These are phyloP conservation scores for Annona cherimola DNA, from an alignment of 164 flowering plant species.

Conservation along the genomic window DNA sequence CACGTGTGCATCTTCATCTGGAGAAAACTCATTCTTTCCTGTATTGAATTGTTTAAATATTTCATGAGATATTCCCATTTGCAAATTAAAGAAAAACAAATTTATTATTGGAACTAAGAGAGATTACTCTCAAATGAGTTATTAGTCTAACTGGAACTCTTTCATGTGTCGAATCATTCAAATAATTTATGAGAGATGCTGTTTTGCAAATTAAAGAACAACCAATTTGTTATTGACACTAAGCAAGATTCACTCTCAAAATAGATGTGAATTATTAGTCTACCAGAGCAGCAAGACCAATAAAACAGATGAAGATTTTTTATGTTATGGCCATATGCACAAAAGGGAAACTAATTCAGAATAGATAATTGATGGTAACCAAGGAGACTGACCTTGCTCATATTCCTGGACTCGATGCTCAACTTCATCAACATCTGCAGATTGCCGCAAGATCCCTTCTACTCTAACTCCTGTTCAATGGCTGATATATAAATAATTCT, in stretches of 20 bases:
- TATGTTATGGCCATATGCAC: not conserved
- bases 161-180: too few species aligned
- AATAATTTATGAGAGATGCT: too few species aligned
- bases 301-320: not conserved
- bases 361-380: not conserved
- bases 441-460: conserved; percentile 94
- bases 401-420: conserved; percentile 74
- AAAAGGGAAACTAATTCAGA: not conserved
- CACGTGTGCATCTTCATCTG: conserved; percentile 89
- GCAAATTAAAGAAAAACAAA: not conserved
- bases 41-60: conserved; percentile 5
- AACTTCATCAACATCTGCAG: conserved; percentile 96
- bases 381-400: conserved; percentile 64
- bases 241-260: too few species aligned
- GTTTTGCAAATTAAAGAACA: too few species aligned
- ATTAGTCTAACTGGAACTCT: not conserved
- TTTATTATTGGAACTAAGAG: not conserved
- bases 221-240: too few species aligned
- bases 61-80: not conserved
- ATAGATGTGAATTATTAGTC: too few species aligned
- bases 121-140: not conserved
- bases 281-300: not conserved
- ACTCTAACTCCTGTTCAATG: conserved; percentile 56
- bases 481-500: not conserved
- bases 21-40: conserved; percentile 80